Evolutionary conservation across 2,329 filamentous ascomycete genomes (phyloP), one percentile per base, ranked within the genome.

Genomic region (Sclerotinia trifoliorum): DNA sequence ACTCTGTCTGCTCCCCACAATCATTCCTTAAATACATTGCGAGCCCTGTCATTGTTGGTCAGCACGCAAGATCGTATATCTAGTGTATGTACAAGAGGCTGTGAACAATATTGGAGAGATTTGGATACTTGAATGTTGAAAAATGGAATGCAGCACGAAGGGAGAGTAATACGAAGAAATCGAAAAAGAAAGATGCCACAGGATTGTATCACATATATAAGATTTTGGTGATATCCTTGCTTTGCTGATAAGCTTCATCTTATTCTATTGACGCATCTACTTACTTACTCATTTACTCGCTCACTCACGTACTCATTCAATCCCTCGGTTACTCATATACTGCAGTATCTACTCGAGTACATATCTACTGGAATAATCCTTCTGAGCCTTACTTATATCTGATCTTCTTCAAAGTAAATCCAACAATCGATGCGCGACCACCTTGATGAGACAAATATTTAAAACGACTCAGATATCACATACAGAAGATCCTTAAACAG

Each of bases 41-140:
- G 24, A 56, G 62, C 49, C 44, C 52, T 58, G 52, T 56, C 26
- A 56, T 55, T 65, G 51, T 32, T 55, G 51, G 39, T 57, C 24
- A 35, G 32, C 32, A 35, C 32, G 32, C 32, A 35, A 35, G 32
- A 35, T 35, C 35, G 39, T 48, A 35, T 35, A 39, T 13, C 39
- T 19, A 26, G 26, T 26, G 26, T 15, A 11, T n/a, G n/a, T 21
- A 39, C 61, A 29, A 39, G 62, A n/a, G 51, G 62, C 51, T 65
- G 62, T 65, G 62, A 56, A 65, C 46, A 44, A 55, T 44, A 29
- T n/a, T 24, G 32, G 24, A 54, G 48, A 39, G 7, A 51, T 52
- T 17, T 63, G 26, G 21, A 32, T n/a, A 21, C 10, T n/a, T 21
- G 11, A 32, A 29, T 32, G 29, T 13, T 13, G 11, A 29, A 26